Conservation (phyloP, 768 basidiomycete species). For the Lyophyllum shimeji region DNA sequence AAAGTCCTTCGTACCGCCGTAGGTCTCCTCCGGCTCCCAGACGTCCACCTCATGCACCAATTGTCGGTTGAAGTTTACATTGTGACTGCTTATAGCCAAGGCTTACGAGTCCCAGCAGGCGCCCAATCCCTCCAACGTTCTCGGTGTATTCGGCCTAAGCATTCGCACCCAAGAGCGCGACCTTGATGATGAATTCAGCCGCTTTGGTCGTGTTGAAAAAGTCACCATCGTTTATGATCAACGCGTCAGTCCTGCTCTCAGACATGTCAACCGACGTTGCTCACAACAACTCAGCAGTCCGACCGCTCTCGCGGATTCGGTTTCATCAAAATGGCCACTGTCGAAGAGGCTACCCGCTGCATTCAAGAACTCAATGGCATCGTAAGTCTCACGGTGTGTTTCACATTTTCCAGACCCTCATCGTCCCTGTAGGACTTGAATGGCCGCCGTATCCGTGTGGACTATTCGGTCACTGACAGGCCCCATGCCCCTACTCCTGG, state of each 20-base stretch:
- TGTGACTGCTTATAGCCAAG: constrained; percentile 16
- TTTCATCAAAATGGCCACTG: constrained; percentile 89
- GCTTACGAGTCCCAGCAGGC: constrained; percentile 60
- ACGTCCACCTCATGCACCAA: constrained; percentile 69
- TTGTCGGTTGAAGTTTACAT: constrained; percentile 47
- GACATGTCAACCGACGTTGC: constrained; percentile 7
- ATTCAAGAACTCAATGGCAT: constrained; percentile 91
- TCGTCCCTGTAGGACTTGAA: constrained; percentile 71
- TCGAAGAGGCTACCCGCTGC: constrained; percentile 87
- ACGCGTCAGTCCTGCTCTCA: constrained; percentile 57
- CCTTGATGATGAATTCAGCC: constrained; percentile 89
- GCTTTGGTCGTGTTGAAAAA: constrained; percentile 89
- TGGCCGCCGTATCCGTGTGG: constrained; percentile 94
- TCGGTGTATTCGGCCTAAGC: constrained; percentile 98
- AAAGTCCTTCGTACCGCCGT: constrained; percentile 62
- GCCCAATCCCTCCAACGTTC: constrained; percentile 82
- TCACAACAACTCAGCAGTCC: constrained; percentile 51
- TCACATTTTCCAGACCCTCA: neutral
- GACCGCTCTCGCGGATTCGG: constrained; percentile 98
- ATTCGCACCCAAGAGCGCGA: constrained; percentile 94
- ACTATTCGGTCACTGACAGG: constrained; percentile 91
- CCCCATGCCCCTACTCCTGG: constrained; percentile 97
- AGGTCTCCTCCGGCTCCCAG: constrained; percentile 61
- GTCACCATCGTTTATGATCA: constrained; percentile 98
- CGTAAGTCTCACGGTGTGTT: constrained; percentile 46